phyloP scores from a whole-genome alignment of 2,329 filamentous ascomycete species.

The Cercospora berteroae region DNA sequence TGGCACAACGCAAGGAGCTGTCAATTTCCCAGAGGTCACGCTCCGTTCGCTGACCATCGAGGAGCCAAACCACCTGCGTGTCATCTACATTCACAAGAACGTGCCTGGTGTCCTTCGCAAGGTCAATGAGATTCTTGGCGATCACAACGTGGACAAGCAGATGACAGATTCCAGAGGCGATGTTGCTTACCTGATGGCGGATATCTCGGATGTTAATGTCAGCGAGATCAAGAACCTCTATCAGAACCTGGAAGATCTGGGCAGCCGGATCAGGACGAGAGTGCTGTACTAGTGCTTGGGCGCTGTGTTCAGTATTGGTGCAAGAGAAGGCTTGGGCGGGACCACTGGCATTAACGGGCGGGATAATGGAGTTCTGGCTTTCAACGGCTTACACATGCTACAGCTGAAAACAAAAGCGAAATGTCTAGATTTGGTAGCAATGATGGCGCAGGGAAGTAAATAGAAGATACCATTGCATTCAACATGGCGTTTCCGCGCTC shows the following conservation, averaged over 20 bases:
- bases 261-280: constrained; percentile 47
- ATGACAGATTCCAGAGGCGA: constrained; percentile 95
- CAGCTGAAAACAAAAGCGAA: neutral
- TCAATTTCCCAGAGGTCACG: constrained; percentile 94
- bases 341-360: neutral
- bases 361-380: neutral
- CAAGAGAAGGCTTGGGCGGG: neutral
- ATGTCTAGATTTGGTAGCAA: neutral
- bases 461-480: constrained; percentile 21
- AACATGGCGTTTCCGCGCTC: constrained; percentile 18
- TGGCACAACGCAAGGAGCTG: constrained; percentile 83
- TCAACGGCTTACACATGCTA: neutral
- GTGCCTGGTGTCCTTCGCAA: constrained; percentile 90
- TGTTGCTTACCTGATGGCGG: constrained; percentile 94
- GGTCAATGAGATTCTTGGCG: constrained; percentile 90
- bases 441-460: neutral
- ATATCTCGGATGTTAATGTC: constrained; percentile 82
- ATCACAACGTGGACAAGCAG: constrained; percentile 99
- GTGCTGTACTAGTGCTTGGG: constrained; percentile 43
- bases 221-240: constrained; percentile 83
- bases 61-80: constrained; percentile 82
- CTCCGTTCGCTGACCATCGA: constrained; percentile 87
- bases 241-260: constrained; percentile 73
- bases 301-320: neutral
- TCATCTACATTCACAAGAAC: constrained; percentile 97